Evolutionary conservation across 1,139 yeast genomes (phyloP), one percentile per base, ranked within the genome.

Genomic region (Yamadazyma kanchanaburiensis): DNA sequence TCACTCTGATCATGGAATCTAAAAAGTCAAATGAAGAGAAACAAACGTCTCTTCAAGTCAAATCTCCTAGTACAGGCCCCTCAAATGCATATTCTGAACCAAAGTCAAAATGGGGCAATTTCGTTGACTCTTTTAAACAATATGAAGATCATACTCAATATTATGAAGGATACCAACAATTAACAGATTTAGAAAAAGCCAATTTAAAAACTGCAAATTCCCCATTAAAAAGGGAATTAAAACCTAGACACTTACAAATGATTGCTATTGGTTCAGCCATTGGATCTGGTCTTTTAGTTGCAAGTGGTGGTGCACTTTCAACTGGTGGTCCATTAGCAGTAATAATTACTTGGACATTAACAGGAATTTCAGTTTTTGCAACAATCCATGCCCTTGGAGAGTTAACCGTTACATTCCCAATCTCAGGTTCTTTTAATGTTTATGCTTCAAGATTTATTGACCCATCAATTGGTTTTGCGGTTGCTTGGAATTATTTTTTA

Each of bases 201-300:
- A 63, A 63, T 30, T 32, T 53, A 14, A 58, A 53, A 22, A 51
- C 70, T 1, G 65, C 70, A 16, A 60, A 62, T 37, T 60, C 71
- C 19, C 65, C 60, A 28, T 55, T 66, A 28, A 50, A 60, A 17
- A 48, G 69, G 40, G 51, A 50, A 20, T 52, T 63, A 34, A 60
- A 58, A 34, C 42, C 60, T 6, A 44, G 68, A 38, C 66, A 58
- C 31, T 42, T 60, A 31, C 74, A 78, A 45, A 74, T 81, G 81
- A 83, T 87, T 40, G 85, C 94, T 22, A 68, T 86, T 29, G 95
- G 94, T 12, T 85, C 94, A 13, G 82, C 89, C 42, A 81, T 86
- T 34, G 95, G 95, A 4, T 60, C 70, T 2, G 72, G 72, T 11
- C 53, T 65, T 26, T 53, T 56, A 30, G 57, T 57, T 9, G 62